Percentiles rank a stretch among this genome's conserved stretches.
These are phyloP conservation scores for Cryptomeria japonica DNA, from an alignment of 75 land plant species.

Conservation along the genomic window DNA sequence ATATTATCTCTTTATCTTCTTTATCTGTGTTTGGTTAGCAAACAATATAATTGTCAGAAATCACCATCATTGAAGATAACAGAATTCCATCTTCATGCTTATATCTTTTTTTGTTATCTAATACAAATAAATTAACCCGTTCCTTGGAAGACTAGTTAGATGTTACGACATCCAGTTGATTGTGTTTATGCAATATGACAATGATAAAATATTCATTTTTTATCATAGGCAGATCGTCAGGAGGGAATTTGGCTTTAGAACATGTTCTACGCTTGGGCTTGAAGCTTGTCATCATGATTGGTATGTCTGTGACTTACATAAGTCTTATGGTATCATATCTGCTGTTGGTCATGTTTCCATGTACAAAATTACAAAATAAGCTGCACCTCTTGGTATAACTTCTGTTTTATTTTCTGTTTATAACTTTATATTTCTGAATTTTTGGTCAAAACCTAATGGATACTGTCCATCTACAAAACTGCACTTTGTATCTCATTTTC, in stretches of 20 bases:
- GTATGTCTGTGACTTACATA: conserved; percentile 28
- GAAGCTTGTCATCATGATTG: conserved; percentile 82
- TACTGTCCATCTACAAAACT: not conserved
- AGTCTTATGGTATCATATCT: not conserved
- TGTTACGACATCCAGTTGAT: not conserved
- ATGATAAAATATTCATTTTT: conserved; percentile 2
- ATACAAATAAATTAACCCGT: not conserved
- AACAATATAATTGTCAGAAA: not conserved
- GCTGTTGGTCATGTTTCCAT: not conserved
- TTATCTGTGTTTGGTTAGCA: not conserved
- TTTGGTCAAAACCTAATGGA: not conserved
- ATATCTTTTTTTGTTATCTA: not conserved
- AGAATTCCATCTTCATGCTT: not conserved
- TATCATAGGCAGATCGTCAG: conserved; percentile 37
- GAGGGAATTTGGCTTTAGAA: conserved; percentile 29
- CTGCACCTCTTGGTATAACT: not conserved
- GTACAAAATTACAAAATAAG: not conserved
- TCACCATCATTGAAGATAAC: not conserved
- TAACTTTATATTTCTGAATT: not conserved
- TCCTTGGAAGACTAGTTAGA: not conserved
- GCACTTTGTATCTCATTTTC: not conserved
- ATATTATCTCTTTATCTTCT: not conserved
- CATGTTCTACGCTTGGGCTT: conserved; percentile 58
- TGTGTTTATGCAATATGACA: not conserved
- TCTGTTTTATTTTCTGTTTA: not conserved